These are phyloP conservation scores for Amphicarpaea edgeworthii DNA, from an alignment of 306 rosid genomes.

Conservation along the genomic window DNA sequence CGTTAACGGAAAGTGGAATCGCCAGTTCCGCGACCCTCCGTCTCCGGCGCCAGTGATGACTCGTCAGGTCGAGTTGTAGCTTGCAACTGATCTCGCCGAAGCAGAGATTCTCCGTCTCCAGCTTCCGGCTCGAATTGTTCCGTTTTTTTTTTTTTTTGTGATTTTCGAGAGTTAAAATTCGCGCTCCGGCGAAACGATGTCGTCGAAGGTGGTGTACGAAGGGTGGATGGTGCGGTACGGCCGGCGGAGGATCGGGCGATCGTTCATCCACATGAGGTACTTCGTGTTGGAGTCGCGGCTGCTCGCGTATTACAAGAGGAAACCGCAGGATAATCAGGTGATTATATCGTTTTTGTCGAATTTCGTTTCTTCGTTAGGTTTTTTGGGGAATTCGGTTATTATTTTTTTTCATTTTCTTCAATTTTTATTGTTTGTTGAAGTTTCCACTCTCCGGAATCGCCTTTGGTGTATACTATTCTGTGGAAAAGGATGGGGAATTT, in stretches of 20 bases:
- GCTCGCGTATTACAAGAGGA: constrained; percentile 92
- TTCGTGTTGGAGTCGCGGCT: constrained; percentile 94
- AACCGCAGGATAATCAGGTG: constrained; percentile 96
- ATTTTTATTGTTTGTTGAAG: constrained; percentile 16
- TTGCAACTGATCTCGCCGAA: constrained; percentile 60
- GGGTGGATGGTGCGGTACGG: constrained; percentile 99
- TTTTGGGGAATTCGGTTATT: background rate
- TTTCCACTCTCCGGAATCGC: constrained; percentile 30
- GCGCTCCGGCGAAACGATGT: constrained; percentile 58
- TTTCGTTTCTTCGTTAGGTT: background rate
- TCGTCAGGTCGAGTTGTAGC: constrained; percentile 55
- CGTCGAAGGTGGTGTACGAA: constrained; percentile 94
- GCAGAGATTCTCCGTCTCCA: constrained; percentile 60
- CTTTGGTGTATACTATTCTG: background rate
- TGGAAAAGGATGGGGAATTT: constrained; percentile 22
- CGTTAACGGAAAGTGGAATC: constrained; percentile 21
- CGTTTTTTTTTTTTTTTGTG: background rate
- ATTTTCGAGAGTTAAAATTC: constrained; percentile 13
- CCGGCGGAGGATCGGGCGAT: constrained; percentile 94
- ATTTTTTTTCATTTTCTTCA: background rate
- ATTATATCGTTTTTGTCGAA: constrained; percentile 5
- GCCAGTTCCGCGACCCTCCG: constrained; percentile 39
- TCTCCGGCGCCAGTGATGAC: constrained; percentile 52
- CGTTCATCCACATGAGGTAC: constrained; percentile 96
- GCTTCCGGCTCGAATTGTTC: constrained; percentile 64